These are phyloP conservation scores for Aspergillus oerlinghausenensis DNA, from an alignment of 2,329 filamentous ascomycete species.

Conservation along the genomic window DNA sequence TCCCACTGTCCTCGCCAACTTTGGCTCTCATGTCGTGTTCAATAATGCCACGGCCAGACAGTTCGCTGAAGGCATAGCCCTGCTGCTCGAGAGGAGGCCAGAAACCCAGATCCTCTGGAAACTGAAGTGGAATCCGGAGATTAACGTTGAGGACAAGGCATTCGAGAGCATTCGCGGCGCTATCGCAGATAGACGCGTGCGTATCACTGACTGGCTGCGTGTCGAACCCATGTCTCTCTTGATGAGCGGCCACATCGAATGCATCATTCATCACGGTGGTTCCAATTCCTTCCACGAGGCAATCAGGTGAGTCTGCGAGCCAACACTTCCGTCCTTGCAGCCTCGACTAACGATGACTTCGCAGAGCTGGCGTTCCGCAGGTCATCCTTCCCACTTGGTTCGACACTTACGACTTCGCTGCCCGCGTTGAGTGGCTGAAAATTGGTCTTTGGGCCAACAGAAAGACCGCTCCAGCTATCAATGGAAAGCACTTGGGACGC, in stretches of 20 bases:
- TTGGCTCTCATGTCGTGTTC: constrained; percentile 36
- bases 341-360: constrained; percentile 2
- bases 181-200: constrained; percentile 28
- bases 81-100: constrained; percentile 27
- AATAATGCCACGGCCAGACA: constrained; percentile 27
- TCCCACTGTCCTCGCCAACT: constrained; percentile 43
- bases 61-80: constrained; percentile 34
- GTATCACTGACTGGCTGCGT: constrained; percentile 40
- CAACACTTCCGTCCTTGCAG: neutral
- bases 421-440: constrained; percentile 39
- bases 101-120: constrained; percentile 35
- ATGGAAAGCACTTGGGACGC: constrained; percentile 20
- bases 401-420: constrained; percentile 45
- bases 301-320: constrained; percentile 31
- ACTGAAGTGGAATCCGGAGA: constrained; percentile 8
- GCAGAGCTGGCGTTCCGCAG: constrained; percentile 43
- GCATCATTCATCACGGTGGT: constrained; percentile 46
- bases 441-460: constrained; percentile 41
- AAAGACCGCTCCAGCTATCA: constrained; percentile 30
- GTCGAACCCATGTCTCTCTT: constrained; percentile 34
- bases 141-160: constrained; percentile 5
- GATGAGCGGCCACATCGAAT: constrained; percentile 35
- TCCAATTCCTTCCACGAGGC: constrained; percentile 48
- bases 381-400: constrained; percentile 46
- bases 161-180: constrained; percentile 18